Base-by-base conservation (phyloP, 1,139 yeast genomes). In the Saccharomycopsis crataegensis region DNA sequence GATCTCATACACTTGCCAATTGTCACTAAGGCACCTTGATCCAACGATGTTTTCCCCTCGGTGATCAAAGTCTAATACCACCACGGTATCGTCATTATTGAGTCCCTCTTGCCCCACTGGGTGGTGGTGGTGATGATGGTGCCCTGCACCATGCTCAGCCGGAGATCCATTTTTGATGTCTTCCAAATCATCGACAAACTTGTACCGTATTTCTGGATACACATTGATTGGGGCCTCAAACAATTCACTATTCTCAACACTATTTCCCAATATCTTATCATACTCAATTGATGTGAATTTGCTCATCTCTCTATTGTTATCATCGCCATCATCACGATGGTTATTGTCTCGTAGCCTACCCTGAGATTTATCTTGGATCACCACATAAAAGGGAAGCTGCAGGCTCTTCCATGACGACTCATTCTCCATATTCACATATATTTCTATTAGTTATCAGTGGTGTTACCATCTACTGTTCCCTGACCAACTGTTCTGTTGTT, bases 191-290 rank as follows among this genome's bases (percentile, higher is more conserved):
- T 56, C 58, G 5, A 16, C 36, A 16, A 56, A 56, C 50, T 48
- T 47, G 55, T 53, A 56, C 38, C 54, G 37, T n/a, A 56, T 44
- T 28, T 56, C 58, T 11, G 58, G 58, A 41, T 56, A 56, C 1
- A 56, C 37, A 34, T 56, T 53, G 12, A 33, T 44, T 1, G 58
- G 58, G n/a, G 28, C 31, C 11, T 53, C 53, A n/a, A 56, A 53
- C 8, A 54, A 14, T 2, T 46, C 48, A 6, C 17, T 46, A 31
- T 28, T 8, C 7, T 34, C 17, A 14, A 6, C 4, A 8, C 17
- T n/a, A 12, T 33, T n/a, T n/a, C 17, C 16, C n/a, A 17, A 40
- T 40, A 40, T 40, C n/a, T 40, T 7, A 40, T 40, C 43, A 16
- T 54, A 54, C 33, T 51, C 46, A n/a, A 54, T 51, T 8, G 50